Evolutionary conservation across 768 basidiomycete genomes (phyloP), one percentile per base, ranked within the genome.

Genomic region (Termitomyces sp.): DNA sequence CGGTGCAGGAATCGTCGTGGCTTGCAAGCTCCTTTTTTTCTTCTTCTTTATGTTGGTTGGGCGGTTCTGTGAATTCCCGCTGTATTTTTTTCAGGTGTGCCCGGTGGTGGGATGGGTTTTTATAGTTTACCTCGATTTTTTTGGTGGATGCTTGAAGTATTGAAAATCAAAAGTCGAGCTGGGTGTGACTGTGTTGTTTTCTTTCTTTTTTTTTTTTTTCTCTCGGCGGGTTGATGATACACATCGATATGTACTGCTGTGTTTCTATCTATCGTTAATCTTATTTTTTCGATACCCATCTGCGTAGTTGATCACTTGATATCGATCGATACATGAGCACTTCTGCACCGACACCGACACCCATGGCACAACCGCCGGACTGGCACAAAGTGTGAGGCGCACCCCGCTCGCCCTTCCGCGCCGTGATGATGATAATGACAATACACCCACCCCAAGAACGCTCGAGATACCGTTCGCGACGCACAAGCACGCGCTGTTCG

Each of bases 401-500:
- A 26, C 26, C 29, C 41, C 24, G 18, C 34, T 55, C 13, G 20
- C 24, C 44, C 36, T 47, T 56, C 47, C 28, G 28, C 41, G 13
- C 47, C 34, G 41, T 56, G 57, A 62, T 60, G 58, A 6, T 29
- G 29, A 29, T 29, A 29, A 29, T 18, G 46, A 29, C 45, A 54
- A 10, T 31, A 4, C 36, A 15, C 16, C 44, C 16, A 4, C n/a
- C n/a, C n/a, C 0, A 57, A 75, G 90, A 48, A 85, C 82, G 5
- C 73, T 94, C 57, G 81, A 84, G 48, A 85, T 95, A 44, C 94
- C 94, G 9, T 93, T 96, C 62, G 78, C 81, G 22, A 86, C 82
- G 22, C 68, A 75, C 24, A 77, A 85, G 60, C 92, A 97, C 66
- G 94, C 94, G 9, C 66, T 70, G 49, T 90, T 94, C 63, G 93